Percentiles rank a stretch among this genome's conserved stretches.
Conservation (phyloP, 2,329 filamentous ascomycete genomes). For the Ophiostoma quercus region DNA sequence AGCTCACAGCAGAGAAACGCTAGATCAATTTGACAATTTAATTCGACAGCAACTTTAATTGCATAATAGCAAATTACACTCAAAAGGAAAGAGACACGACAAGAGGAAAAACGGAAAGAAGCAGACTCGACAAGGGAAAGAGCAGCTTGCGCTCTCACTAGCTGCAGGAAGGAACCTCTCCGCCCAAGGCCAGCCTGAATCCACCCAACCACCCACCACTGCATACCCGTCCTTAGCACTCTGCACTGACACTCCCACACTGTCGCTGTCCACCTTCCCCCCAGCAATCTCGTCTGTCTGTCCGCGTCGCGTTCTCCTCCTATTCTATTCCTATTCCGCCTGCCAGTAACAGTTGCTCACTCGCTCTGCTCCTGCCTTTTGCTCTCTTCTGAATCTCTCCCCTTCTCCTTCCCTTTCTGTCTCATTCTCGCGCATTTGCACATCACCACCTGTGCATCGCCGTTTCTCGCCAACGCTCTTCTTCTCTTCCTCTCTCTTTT, state of each 20-base stretch:
- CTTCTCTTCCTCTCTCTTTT: no score
- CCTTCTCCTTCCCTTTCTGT: slow-evolving; percentile 24
- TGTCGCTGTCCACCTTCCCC: slow-evolving; percentile 1
- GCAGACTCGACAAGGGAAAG: neutral
- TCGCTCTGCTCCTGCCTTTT: slow-evolving; percentile 3
- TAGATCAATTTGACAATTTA: neutral
- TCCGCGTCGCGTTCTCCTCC: neutral
- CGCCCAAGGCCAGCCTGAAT: neutral
- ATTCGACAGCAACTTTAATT: neutral
- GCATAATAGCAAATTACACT: neutral
- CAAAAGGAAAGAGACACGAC: neutral
- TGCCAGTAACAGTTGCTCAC: slow-evolving; percentile 12
- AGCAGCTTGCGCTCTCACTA: neutral
- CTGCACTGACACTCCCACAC: neutral
- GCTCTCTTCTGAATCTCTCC: slow-evolving; percentile 34
- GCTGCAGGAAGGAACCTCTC: neutral
- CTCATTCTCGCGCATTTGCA: slow-evolving; percentile 11
- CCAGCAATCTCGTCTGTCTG: neutral
- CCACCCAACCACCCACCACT: slow-evolving; percentile 4
- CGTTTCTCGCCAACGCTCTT: slow-evolving; percentile 24
- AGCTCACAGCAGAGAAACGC: slow-evolving; percentile 8
- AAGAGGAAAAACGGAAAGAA: slow-evolving; percentile 11
- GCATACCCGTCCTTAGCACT: slow-evolving; percentile 7
- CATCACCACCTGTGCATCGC: slow-evolving; percentile 28
- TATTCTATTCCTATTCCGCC: neutral